Evolutionary conservation across 345 rosid genomes (phyloP).

Genomic region (Salix caprea): DNA sequence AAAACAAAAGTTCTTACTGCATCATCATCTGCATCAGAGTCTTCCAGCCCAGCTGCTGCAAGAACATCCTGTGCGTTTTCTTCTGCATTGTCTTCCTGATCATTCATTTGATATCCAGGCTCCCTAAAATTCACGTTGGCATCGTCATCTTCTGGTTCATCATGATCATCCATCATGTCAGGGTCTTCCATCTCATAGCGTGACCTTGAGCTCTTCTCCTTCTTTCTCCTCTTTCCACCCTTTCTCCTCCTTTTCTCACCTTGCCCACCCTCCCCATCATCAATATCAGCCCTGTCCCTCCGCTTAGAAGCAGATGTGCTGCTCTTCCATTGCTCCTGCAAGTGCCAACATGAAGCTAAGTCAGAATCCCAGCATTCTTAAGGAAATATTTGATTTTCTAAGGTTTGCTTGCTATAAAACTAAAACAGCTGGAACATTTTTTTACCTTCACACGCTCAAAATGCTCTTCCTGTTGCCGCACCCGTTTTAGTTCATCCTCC

Average conservation of each 20-base stretch:
- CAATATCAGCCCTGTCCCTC: slow-evolving; percentile 70
- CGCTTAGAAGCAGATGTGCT: slow-evolving; percentile 64
- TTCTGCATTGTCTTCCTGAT: slow-evolving; percentile 53
- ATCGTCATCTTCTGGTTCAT: slow-evolving; percentile 72
- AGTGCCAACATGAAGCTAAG: slow-evolving; percentile 5
- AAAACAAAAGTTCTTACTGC: slow-evolving; percentile 18
- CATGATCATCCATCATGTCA: slow-evolving; percentile 61
- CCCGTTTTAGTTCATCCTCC: slow-evolving; percentile 81
- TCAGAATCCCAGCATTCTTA: slow-evolving; percentile 11
- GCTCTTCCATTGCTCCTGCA: slow-evolving; percentile 96
- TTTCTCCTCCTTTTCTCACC: slow-evolving; percentile 82
- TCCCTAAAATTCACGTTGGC: slow-evolving; percentile 46
- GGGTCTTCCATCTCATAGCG: slow-evolving; percentile 67
- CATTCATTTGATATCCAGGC: slow-evolving; percentile 36
- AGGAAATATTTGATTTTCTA: neutral
- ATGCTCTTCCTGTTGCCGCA: slow-evolving; percentile 86
- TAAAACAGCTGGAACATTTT: too few relatives aligned
- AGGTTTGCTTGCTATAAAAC: too few relatives aligned
- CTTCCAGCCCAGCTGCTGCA: slow-evolving; percentile 96
- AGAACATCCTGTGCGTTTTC: slow-evolving; percentile 75
- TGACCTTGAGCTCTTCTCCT: slow-evolving; percentile 74
- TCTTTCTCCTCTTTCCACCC: slow-evolving; percentile 88
- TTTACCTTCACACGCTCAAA: slow-evolving; percentile 80
- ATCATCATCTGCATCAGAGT: slow-evolving; percentile 81
- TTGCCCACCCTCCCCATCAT: slow-evolving; percentile 77